These are phyloP conservation scores for Populus deltoides DNA, from an alignment of 345 rosid genomes.

Conservation along the genomic window DNA sequence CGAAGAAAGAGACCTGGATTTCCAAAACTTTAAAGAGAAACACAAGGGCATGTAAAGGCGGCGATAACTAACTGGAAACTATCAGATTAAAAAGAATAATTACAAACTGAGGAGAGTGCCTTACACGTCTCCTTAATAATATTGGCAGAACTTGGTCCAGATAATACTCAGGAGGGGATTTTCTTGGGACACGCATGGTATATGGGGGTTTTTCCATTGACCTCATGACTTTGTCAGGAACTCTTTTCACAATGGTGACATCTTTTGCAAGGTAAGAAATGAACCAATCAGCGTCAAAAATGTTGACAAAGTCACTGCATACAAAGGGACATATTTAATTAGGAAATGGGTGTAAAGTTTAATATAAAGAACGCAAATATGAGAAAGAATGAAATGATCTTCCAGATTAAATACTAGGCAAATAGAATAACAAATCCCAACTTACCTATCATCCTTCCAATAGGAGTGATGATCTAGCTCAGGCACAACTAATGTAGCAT, in stretches of 20 bases:
- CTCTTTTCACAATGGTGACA: slow-evolving; percentile 87
- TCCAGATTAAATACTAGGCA: background rate
- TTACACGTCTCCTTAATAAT: slow-evolving; percentile 77
- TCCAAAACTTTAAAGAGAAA: background rate
- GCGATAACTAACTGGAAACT: background rate
- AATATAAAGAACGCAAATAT: background rate
- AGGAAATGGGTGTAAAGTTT: background rate
- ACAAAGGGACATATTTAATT: slow-evolving; percentile 7
- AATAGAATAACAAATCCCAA: slow-evolving; percentile 7
- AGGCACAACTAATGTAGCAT: slow-evolving; percentile 92
- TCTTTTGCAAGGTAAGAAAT: slow-evolving; percentile 83
- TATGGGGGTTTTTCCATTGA: slow-evolving; percentile 97
- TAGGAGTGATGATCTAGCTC: slow-evolving; percentile 94
- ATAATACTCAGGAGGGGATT: slow-evolving; percentile 90
- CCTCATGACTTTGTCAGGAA: slow-evolving; percentile 88
- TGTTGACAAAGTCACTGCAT: slow-evolving; percentile 86
- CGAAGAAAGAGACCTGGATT: background rate
- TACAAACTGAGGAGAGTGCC: slow-evolving; percentile 19
- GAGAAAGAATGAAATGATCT: background rate
- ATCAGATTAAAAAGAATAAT: background rate
- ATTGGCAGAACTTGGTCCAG: slow-evolving; percentile 91
- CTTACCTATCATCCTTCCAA: slow-evolving; percentile 95
- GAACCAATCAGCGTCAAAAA: slow-evolving; percentile 93
- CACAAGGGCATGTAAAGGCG: background rate
- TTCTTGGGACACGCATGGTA: slow-evolving; percentile 95